phyloP scores from a whole-genome alignment of 1,139 yeast species.

The Saccharomyces hybrid region DNA sequence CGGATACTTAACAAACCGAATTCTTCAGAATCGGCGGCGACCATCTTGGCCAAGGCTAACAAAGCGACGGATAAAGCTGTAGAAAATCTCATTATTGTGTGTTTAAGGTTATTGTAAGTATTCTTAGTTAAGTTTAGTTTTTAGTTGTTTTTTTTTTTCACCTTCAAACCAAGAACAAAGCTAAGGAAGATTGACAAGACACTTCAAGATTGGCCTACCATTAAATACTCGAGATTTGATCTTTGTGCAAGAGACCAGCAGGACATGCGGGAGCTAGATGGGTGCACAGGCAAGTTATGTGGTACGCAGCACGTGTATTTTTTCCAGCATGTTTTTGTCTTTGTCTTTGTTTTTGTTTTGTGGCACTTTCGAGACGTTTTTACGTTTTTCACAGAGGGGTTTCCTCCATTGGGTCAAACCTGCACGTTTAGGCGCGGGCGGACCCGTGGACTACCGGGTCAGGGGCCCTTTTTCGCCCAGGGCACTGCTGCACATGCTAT shows the following conservation, averaged over 20 bases:
- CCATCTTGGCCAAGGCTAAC: constrained; percentile 21
- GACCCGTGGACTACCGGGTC: no score
- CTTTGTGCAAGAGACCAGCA: not conserved
- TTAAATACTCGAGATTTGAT: not conserved
- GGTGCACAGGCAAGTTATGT: not conserved
- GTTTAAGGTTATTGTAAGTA: not conserved
- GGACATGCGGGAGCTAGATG: not conserved
- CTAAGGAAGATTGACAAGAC: not conserved
- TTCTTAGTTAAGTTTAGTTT: no score
- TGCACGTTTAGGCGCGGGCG: no score
- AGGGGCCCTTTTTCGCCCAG: not conserved
- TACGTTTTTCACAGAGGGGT: not conserved
- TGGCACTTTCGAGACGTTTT: no score
- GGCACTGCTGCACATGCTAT: not conserved
- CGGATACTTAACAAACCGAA: constrained; percentile 31
- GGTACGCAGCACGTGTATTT: not conserved
- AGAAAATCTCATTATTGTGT: constrained; percentile 14
- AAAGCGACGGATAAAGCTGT: constrained; percentile 14
- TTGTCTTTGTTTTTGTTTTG: no score
- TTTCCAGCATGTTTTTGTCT: no score
- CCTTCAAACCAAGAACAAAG: not conserved
- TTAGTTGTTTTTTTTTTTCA: not conserved
- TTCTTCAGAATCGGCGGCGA: constrained; percentile 30
- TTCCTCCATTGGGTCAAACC: no score
- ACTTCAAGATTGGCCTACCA: not conserved